Conservation (phyloP, 305 asterid genomes). For the Fraxinus albicans region DNA sequence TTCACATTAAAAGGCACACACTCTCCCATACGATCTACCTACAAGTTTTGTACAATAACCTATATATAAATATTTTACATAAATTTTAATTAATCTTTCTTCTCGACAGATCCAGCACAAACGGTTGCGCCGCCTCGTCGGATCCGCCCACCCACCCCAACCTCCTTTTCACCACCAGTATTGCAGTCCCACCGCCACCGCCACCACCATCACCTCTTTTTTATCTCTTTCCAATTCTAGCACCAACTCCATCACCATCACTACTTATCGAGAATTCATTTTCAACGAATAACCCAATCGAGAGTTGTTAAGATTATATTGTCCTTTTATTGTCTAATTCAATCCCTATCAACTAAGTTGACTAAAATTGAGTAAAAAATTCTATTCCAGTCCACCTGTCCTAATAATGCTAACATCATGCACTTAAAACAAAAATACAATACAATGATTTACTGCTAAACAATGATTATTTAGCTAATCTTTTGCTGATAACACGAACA, state of each 20-base stretch:
- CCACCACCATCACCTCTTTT: too few species aligned
- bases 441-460: not conserved
- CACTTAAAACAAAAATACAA: not conserved
- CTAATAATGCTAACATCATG: not conserved
- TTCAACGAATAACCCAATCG: not conserved
- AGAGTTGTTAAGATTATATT: not conserved
- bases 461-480: not conserved
- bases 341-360: not conserved
- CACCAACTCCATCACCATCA: not conserved
- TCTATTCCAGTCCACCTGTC: not conserved
- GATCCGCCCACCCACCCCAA: too few species aligned
- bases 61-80: too few species aligned
- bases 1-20: too few species aligned
- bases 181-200: too few species aligned
- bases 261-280: conserved; percentile 17
- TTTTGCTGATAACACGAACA: not conserved
- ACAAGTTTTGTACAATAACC: too few species aligned
- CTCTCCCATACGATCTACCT: too few species aligned
- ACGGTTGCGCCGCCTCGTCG: too few species aligned
- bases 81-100: too few species aligned
- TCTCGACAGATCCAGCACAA: too few species aligned
- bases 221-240: not conserved
- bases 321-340: not conserved
- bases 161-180: too few species aligned
- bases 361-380: not conserved